Conservation (phyloP, 2,329 filamentous ascomycete species). For the Sporothrix curviconia region DNA sequence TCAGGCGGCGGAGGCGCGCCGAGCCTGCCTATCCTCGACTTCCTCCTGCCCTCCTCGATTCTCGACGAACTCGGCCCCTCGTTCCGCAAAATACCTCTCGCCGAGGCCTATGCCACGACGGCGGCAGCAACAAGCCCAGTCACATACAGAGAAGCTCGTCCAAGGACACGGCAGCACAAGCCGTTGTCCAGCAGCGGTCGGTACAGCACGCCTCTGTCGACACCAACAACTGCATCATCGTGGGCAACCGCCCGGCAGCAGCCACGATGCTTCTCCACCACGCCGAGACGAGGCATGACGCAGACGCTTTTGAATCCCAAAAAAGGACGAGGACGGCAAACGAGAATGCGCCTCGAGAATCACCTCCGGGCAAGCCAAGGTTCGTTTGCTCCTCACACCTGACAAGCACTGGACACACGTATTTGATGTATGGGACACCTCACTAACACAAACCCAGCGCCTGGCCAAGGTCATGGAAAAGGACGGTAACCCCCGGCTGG, state of each 20-base stretch:
- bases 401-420: no score
- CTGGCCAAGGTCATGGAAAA: slow-evolving; percentile 69
- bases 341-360: slow-evolving; percentile 75
- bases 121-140: background rate
- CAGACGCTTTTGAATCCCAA: slow-evolving; percentile 60
- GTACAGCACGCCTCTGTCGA: background rate
- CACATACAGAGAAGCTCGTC: background rate
- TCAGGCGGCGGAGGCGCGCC: slow-evolving; percentile 11
- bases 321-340: slow-evolving; percentile 75
- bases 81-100: no score
- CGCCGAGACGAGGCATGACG: slow-evolving; percentile 35
- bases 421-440: no score
- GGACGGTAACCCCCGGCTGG: slow-evolving; percentile 68
- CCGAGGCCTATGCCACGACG: background rate
- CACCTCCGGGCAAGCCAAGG: slow-evolving; percentile 75
- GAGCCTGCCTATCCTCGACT: slow-evolving; percentile 31
- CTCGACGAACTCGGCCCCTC: background rate
- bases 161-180: background rate
- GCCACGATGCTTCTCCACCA: slow-evolving; percentile 31
- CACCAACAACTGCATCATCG: background rate
- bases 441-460: slow-evolving; percentile 41
- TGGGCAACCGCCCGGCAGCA: background rate
- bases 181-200: background rate
- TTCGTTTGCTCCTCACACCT: no score
- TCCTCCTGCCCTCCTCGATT: slow-evolving; percentile 32